Base-by-base conservation (phyloP, 1,139 yeast species). In the Lodderomyces elongisporus region DNA sequence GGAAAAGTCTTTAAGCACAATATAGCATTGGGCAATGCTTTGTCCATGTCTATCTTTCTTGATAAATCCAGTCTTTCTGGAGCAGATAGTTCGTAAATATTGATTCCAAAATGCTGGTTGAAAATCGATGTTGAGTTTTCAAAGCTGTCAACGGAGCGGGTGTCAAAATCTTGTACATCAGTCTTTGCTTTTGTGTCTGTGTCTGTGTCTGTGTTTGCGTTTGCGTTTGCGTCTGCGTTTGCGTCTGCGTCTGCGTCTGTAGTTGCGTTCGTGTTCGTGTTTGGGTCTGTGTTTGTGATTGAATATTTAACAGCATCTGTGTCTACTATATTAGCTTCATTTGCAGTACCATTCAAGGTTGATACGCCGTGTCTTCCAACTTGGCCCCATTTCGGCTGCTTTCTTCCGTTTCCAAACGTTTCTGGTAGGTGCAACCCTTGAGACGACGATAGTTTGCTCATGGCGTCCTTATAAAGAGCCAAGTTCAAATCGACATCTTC, bases 391-490 rank as follows among this genome's bases (percentile, higher is more conserved):
- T n/a, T n/a, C n/a, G n/a, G n/a, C n/a, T n/a, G n/a, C n/a, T n/a
- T n/a, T n/a, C n/a, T n/a, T n/a, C n/a, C n/a, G 16, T 20, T 28
- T 9, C 12, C 12, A 10, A 14, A 17, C 4, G 13, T 25, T 4
- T 25, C 13, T n/a, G 33, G 8, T 30, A 30, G 18, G 8, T 25
- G 23, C 13, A 36, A 20, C n/a, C 27, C n/a, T 5, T 31, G 36
- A 10, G 30, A 24, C 18, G 25, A 25, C 12, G 40, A 30, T 16
- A 41, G 20, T 28, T 33, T 39, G 8, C 28, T 34, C 4, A 47
- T 39, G 0, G 53, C 36, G 27, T 52, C 56, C 17, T 43, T 47
- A 34, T 49, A 50, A 5, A 52, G 27, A 1, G 55, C 54, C 25
- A 39, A 27, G 21, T 51, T 38, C 22, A 52, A 38, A 23, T 49